Evolutionary conservation across 148 eudicot genomes (phyloP).

Genomic region (Limonium bicolor): DNA sequence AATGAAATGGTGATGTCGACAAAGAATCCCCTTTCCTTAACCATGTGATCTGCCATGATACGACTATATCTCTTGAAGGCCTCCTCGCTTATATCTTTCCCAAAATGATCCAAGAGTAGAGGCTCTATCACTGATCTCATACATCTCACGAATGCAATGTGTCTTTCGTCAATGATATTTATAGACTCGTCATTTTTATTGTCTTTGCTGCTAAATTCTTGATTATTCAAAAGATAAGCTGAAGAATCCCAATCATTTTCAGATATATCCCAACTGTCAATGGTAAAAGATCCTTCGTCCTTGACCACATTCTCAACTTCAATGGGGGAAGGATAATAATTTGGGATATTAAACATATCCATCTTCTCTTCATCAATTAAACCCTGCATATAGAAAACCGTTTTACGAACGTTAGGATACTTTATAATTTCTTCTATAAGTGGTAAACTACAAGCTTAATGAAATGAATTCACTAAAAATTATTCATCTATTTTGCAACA

Average conservation of each 20-base stretch:
- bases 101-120: slow-evolving; percentile 34
- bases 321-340: slow-evolving; percentile 27
- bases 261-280: slow-evolving; percentile 12
- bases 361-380: slow-evolving; percentile 32
- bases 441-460: too few relatives aligned
- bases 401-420: too few relatives aligned
- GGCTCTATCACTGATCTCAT: slow-evolving; percentile 44
- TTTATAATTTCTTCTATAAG: too few relatives aligned
- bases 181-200: neutral
- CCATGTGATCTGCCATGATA: slow-evolving; percentile 12
- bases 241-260: too few relatives aligned
- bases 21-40: slow-evolving; percentile 19
- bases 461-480: too few relatives aligned
- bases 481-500: too few relatives aligned
- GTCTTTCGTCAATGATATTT: neutral
- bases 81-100: slow-evolving; percentile 20
- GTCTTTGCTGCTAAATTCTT: too few relatives aligned
- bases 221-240: too few relatives aligned
- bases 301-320: slow-evolving; percentile 25
- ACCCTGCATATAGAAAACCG: too few relatives aligned
- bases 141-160: slow-evolving; percentile 8
- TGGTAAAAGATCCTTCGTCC: slow-evolving; percentile 29
- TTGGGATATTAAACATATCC: slow-evolving; percentile 32
- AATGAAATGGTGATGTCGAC: slow-evolving; percentile 30
- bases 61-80: slow-evolving; percentile 16